Percentiles rank a stretch among this genome's conserved stretches.
phyloP scores from a whole-genome alignment of 139 green algal species.

The Desmodesmus armatus region DNA sequence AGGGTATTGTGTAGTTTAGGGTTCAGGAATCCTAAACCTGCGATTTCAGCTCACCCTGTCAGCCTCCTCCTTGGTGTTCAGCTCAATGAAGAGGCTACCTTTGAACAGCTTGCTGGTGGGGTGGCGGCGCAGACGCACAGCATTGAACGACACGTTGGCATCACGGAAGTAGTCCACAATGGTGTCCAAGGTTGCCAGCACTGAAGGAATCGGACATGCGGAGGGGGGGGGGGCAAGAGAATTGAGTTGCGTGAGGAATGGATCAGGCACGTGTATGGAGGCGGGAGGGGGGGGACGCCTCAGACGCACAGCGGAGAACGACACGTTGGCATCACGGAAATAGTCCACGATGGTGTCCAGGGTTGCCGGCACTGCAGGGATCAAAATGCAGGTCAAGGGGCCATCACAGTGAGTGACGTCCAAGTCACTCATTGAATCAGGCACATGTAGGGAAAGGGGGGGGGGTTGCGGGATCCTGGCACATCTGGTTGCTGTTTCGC shows the following conservation, averaged over 20 bases:
- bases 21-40: too few relatives aligned
- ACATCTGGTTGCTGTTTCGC: too few relatives aligned
- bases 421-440: too few relatives aligned
- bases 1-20: too few relatives aligned
- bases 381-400: too few relatives aligned
- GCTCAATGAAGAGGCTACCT: conserved; percentile 86
- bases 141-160: conserved; percentile 4
- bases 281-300: conserved; percentile 76
- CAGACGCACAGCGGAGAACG: conserved; percentile 56
- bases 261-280: too few relatives aligned
- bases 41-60: conserved; percentile 57
- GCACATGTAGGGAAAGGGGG: too few relatives aligned
- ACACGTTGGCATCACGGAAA: not conserved
- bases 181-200: conserved; percentile 62
- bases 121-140: conserved; percentile 78
- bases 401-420: too few relatives aligned
- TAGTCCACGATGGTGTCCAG: conserved; percentile 67
- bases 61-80: conserved; percentile 64
- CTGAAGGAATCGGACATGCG: too few relatives aligned
- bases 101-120: conserved; percentile 85
- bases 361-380: conserved; percentile 6
- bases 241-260: too few relatives aligned
- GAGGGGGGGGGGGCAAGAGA: too few relatives aligned
- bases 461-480: too few relatives aligned
- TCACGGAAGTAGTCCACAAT: conserved; percentile 44